Conservation (phyloP, 2,329 filamentous ascomycete species). For the Penicillium hordei region DNA sequence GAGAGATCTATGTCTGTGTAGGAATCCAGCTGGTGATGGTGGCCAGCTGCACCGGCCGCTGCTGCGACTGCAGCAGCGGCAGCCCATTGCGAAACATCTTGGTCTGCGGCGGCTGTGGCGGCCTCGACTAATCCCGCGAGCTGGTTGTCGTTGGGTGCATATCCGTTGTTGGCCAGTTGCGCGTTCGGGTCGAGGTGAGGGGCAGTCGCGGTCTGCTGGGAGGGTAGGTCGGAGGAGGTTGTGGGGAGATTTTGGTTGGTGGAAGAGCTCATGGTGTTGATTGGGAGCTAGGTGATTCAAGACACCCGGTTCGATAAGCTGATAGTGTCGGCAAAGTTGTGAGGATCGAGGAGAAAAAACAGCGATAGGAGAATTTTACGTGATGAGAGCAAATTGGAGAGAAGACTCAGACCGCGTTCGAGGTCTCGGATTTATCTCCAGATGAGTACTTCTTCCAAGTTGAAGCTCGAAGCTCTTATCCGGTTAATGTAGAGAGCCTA, state of each 20-base stretch:
- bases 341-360: not conserved
- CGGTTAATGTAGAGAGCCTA: not conserved
- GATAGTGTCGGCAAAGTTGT: not conserved
- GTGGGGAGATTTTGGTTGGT: slow-evolving; percentile 31
- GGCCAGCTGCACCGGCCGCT: slow-evolving; percentile 48
- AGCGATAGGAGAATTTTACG: not conserved
- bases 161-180: slow-evolving; percentile 30
- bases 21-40: slow-evolving; percentile 42
- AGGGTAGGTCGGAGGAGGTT: slow-evolving; percentile 30
- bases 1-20: slow-evolving; percentile 43
- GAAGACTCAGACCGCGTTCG: not conserved
- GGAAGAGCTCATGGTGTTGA: slow-evolving; percentile 32
- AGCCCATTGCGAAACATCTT: slow-evolving; percentile 43
- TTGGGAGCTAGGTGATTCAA: not conserved
- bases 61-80: slow-evolving; percentile 48
- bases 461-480: slow-evolving; percentile 8
- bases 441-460: not conserved
- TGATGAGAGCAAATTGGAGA: not conserved
- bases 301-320: slow-evolving; percentile 3
- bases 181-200: slow-evolving; percentile 34
- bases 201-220: slow-evolving; percentile 22
- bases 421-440: not conserved
- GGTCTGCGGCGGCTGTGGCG: slow-evolving; percentile 46
- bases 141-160: slow-evolving; percentile 44
- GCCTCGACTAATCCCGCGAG: slow-evolving; percentile 49